A percentile compares a stretch with the other conserved stretches of the same genome.
phyloP scores from a whole-genome alignment of 2,329 filamentous ascomycete species.

The Aspergillus sp. region DNA sequence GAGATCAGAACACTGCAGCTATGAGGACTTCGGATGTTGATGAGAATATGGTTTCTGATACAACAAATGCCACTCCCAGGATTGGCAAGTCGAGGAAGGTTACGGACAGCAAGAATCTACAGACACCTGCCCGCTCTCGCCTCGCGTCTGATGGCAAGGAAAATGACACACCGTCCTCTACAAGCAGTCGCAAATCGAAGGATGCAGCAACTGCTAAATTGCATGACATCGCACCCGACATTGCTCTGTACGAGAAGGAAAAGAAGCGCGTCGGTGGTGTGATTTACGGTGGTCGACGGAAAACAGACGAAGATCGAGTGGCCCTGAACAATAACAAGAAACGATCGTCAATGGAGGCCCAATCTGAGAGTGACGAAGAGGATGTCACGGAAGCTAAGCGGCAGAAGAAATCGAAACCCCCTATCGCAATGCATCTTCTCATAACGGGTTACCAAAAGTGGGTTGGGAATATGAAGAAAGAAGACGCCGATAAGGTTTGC shows the following conservation, averaged over 20 bases:
- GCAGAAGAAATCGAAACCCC: slow-evolving; percentile 60
- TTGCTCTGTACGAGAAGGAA: slow-evolving; percentile 89
- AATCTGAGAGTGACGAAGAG: slow-evolving; percentile 51
- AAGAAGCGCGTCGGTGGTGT: slow-evolving; percentile 75
- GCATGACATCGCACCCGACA: slow-evolving; percentile 76
- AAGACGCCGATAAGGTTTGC: slow-evolving; percentile 77
- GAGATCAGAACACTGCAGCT: slow-evolving; percentile 33
- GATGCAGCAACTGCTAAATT: slow-evolving; percentile 75
- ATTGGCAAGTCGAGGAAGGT: slow-evolving; percentile 29
- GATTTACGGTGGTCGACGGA: slow-evolving; percentile 56
- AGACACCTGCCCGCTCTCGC: slow-evolving; percentile 56
- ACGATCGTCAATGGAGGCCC: slow-evolving; percentile 47
- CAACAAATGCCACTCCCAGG: slow-evolving; percentile 27
- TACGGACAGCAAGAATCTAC: slow-evolving; percentile 33
- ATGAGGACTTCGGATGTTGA: slow-evolving; percentile 19
- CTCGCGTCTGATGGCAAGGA: slow-evolving; percentile 68
- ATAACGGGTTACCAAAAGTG: slow-evolving; percentile 84
- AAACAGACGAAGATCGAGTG: slow-evolving; percentile 42
- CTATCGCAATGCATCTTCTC: slow-evolving; percentile 72
- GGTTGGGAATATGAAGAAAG: slow-evolving; percentile 69
- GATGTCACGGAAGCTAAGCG: slow-evolving; percentile 63
- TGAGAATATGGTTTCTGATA: slow-evolving; percentile 15
- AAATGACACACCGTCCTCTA: slow-evolving; percentile 76
- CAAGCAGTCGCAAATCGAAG: slow-evolving; percentile 82
- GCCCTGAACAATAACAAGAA: slow-evolving; percentile 38